These are phyloP conservation scores for Dendrobium catenatum DNA, from an alignment of 106 monocot genomes.

Conservation along the genomic window DNA sequence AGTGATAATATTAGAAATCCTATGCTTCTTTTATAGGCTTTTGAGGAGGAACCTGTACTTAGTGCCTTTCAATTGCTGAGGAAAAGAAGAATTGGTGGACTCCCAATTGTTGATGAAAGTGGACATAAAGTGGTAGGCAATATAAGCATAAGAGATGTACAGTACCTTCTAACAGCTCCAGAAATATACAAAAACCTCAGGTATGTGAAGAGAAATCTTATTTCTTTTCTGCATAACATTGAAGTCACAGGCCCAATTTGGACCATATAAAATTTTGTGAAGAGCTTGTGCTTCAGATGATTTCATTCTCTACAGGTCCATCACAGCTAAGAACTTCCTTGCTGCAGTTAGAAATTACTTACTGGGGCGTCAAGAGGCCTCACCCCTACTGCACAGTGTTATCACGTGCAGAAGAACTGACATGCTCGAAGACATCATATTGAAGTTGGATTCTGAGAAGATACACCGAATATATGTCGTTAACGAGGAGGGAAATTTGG, in stretches of 20 bases:
- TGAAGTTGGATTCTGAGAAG: slow-evolving; percentile 54
- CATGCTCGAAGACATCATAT: slow-evolving; percentile 73
- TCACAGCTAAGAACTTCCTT: slow-evolving; percentile 81
- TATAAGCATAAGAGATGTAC: slow-evolving; percentile 96
- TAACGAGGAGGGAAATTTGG: slow-evolving; percentile 45
- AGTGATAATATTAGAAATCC: neutral
- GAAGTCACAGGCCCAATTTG: neutral
- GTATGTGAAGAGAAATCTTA: slow-evolving; percentile 18
- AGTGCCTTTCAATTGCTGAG: slow-evolving; percentile 83
- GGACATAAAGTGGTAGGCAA: slow-evolving; percentile 67
- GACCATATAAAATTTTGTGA: no score
- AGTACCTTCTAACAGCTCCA: slow-evolving; percentile 81
- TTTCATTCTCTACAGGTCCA: slow-evolving; percentile 38
- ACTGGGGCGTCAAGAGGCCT: slow-evolving; percentile 52
- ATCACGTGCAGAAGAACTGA: slow-evolving; percentile 75
- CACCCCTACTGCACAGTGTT: slow-evolving; percentile 49
- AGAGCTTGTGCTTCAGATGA: no score
- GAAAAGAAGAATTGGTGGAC: slow-evolving; percentile 67
- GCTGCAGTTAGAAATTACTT: slow-evolving; percentile 48
- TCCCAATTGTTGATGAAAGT: slow-evolving; percentile 68
- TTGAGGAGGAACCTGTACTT: slow-evolving; percentile 79
- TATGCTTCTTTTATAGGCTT: slow-evolving; percentile 27
- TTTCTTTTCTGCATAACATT: neutral
- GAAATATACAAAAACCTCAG: slow-evolving; percentile 90
- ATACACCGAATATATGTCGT: slow-evolving; percentile 87